phyloP scores from a whole-genome alignment of 345 rosid species.

The Boechera divaricarpa region DNA sequence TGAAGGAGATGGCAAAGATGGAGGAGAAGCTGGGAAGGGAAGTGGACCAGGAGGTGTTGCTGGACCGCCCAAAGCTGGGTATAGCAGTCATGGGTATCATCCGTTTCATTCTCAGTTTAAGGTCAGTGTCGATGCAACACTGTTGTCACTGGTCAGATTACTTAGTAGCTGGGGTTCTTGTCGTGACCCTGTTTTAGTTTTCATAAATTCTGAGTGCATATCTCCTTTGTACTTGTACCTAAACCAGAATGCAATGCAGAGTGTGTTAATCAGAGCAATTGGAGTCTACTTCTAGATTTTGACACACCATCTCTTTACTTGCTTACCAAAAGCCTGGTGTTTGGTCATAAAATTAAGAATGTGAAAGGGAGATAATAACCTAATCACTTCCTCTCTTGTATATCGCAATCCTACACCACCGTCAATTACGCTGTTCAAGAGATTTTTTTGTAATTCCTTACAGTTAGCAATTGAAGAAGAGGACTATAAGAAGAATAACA shows the following conservation, averaged over 20 bases:
- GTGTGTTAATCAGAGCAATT: constrained; percentile 29
- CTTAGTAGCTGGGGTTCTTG: constrained; percentile 39
- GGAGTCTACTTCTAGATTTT: constrained; percentile 33
- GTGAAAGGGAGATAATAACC: constrained; percentile 29
- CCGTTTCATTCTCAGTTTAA: constrained; percentile 99
- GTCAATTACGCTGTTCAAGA: constrained; percentile 5
- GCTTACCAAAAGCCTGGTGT: constrained; percentile 3
- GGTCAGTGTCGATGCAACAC: constrained; percentile 78
- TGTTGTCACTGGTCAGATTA: constrained; percentile 47
- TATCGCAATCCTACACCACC: constrained; percentile 20
- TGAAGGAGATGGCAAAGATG: constrained; percentile 69
- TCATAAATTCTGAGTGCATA: constrained; percentile 15
- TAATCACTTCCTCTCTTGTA: constrained; percentile 12
- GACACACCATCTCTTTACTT: constrained; percentile 2
- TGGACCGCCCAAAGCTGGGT: constrained; percentile 71
- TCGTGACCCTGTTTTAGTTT: constrained; percentile 23
- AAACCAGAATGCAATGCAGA: constrained; percentile 42
- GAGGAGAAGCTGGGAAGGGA: constrained; percentile 54
- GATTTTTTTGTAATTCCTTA: background rate
- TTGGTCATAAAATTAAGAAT: constrained; percentile 30
- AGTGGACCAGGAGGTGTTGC: constrained; percentile 51
- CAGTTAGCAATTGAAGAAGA: constrained; percentile 28
- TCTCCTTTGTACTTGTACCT: constrained; percentile 48
- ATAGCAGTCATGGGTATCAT: constrained; percentile 84
- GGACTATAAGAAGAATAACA: constrained; percentile 25